Base-by-base conservation (phyloP, 2,329 filamentous ascomycete species). In the Fusarium nanum region DNA sequence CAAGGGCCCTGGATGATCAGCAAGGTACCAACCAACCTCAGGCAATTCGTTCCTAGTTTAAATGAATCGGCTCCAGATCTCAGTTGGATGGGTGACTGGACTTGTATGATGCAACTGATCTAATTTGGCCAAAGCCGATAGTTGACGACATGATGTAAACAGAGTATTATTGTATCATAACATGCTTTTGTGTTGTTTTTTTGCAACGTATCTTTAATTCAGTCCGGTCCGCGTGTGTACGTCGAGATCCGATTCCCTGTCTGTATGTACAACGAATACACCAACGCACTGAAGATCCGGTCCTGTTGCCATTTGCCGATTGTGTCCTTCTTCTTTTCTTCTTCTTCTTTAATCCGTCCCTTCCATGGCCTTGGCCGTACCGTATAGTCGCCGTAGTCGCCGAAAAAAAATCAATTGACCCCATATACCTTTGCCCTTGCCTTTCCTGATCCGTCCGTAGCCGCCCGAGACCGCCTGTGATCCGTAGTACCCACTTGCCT, bases 401-500 rank as follows among this genome's bases (percentile, higher is more conserved):
- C 62, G 37, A 70, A 60, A 67, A 70, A 60, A 50, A 70, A 68
- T 37, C 53, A 64, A 60, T 68, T 70, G 42, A 56, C 64, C 60
- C 68, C 55, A 55, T 56, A 37, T 56, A 48, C 67, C 56, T 61
- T 64, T 70, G 45, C 54, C 60, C 25, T 67, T 67, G 45, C 65
- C 70, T 44, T 60, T 64, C 56, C 61, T 71, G 49, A 58, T 70
- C 63, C 63, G 54, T 64, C 72, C 72, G 50, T 67, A 72, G 67
- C 67, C 62, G 73, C 67, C 66, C 49, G 48, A 60, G 64, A 44
- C 60, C 72, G 58, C 59, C 66, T 64, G 59, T 67, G 50, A 66
- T 71, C 63, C 68, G 55, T 69, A 56, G 68, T 64, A 66, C 66
- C 71, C 73, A 74, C 73, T 74, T 69, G 60, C 62, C 60, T 44